phyloP scores from a whole-genome alignment of 148 eudicot species.

The Cornus suecica region DNA sequence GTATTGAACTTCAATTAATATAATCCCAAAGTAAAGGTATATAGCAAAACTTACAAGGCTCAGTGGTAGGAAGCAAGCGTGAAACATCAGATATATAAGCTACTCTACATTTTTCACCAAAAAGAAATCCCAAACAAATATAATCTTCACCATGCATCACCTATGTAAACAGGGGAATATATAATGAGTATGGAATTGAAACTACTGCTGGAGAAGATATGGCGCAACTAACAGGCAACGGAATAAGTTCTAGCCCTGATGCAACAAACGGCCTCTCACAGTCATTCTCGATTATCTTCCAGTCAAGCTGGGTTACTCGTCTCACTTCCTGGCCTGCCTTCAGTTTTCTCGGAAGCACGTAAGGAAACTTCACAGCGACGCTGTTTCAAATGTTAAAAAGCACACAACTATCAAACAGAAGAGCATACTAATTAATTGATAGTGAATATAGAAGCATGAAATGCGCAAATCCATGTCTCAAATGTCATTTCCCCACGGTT shows the following conservation, averaged over 20 bases:
- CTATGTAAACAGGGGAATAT: constrained; percentile 28
- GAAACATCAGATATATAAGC: constrained; percentile 92
- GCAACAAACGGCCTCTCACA: constrained; percentile 70
- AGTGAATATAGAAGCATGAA: neutral
- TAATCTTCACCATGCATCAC: constrained; percentile 99
- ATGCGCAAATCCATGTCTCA: neutral
- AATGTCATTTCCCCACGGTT: too few species aligned
- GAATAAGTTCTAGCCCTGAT: constrained; percentile 71
- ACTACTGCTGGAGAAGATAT: constrained; percentile 9
- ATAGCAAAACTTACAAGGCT: constrained; percentile 45
- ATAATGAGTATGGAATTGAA: constrained; percentile 3
- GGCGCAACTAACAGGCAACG: constrained; percentile 67
- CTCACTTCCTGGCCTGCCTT: constrained; percentile 90
- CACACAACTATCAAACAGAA: too few species aligned
- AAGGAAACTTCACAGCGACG: constrained; percentile 75
- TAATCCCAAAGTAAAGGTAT: neutral
- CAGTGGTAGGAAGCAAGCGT: constrained; percentile 69
- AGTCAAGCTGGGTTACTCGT: constrained; percentile 85
- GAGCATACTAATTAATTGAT: too few species aligned
- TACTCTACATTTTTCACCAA: constrained; percentile 71
- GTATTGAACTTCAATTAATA: too few species aligned
- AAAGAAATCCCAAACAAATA: constrained; percentile 79
- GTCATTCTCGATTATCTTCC: constrained; percentile 76
- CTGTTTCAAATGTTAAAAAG: constrained; percentile 53
- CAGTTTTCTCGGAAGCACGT: constrained; percentile 65